Evolutionary conservation across 306 rosid genomes (phyloP).

Genomic region (Cicer chorassanicum): DNA sequence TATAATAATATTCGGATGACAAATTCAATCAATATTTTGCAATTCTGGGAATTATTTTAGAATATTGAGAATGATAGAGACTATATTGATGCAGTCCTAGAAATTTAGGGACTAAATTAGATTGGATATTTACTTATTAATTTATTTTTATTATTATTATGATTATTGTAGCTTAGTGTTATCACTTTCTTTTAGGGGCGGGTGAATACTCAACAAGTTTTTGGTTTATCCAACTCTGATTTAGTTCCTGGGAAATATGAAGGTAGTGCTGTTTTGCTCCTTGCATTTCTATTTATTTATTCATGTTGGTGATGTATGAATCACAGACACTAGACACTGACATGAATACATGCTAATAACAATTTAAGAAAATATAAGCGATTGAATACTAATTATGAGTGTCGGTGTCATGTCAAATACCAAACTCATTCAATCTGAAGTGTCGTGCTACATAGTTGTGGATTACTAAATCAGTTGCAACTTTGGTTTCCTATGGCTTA

Average conservation of each 20-base stretch:
- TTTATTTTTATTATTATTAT: not conserved
- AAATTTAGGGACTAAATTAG: not conserved
- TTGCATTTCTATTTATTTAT: slow-evolving; percentile 34
- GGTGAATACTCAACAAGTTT: slow-evolving; percentile 79
- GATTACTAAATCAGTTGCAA: slow-evolving; percentile 4
- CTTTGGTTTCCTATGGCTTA: slow-evolving; percentile 41
- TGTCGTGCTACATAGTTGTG: not conserved
- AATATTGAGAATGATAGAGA: too few species aligned
- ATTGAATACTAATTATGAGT: too few species aligned
- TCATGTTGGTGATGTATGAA: not conserved
- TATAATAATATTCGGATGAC: too few species aligned
- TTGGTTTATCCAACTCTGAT: slow-evolving; percentile 87
- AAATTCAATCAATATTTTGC: too few species aligned
- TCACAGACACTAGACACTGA: not conserved
- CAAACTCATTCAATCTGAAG: not conserved
- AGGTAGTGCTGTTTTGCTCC: slow-evolving; percentile 52
- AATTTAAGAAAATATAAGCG: too few species aligned
- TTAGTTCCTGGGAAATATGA: slow-evolving; percentile 94
- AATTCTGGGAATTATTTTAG: too few species aligned
- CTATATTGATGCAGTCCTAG: not conserved
- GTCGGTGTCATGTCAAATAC: too few species aligned
- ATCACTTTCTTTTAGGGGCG: slow-evolving; percentile 58
- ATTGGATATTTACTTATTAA: not conserved
- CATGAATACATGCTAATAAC: not conserved
- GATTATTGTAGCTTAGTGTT: not conserved